Evolutionary conservation across 2,329 filamentous ascomycete species (phyloP), one percentile per base, ranked within the genome.

Genomic region (Dactylellina parvicollis): DNA sequence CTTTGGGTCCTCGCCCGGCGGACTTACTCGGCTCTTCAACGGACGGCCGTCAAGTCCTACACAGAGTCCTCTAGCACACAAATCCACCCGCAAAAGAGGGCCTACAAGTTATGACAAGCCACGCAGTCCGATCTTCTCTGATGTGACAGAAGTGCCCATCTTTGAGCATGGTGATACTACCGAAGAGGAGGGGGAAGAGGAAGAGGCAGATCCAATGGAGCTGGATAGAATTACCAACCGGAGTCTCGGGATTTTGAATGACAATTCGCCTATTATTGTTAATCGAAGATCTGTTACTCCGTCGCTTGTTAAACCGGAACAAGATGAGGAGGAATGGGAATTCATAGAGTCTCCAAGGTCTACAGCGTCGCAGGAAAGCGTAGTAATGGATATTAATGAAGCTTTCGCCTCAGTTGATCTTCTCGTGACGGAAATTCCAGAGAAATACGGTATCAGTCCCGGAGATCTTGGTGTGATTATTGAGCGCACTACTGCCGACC

Each of bases 181-280:
- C 14, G 54, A 59, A 1, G 50, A 56, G 9, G 36, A 49, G n/a
- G 34, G 18, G n/a, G 61, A 57, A 32, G 46, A 44, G 14, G 34
- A 55, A n/a, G 52, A 52, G 20, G 56, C 28, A 1, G 56, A 56
- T 32, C 52, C 62, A 9, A 59, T 72, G 52, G 67, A 64, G 16
- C 18, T 59, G 28, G 67, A 64, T 46, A 64, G 59, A 7, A 20
- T 64, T n/a, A 50, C 44, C 12, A 64, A 72, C 9, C 26, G 57
- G 20, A 65, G 60, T 36, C 44, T 64, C 2, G 57, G 59, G 4
- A 28, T 64, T 5, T 28, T 72, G 4, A 59, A 59, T 12, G 52
- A 72, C 36, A 64, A 54, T 14, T 72, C 67, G 4, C 67, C 67
- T 0, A 38, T 54, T 14, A 30, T 42, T 22, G 24, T 30, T 7